Base-by-base conservation (phyloP, 179 eudicot genomes). In the Beta corolliflora region DNA sequence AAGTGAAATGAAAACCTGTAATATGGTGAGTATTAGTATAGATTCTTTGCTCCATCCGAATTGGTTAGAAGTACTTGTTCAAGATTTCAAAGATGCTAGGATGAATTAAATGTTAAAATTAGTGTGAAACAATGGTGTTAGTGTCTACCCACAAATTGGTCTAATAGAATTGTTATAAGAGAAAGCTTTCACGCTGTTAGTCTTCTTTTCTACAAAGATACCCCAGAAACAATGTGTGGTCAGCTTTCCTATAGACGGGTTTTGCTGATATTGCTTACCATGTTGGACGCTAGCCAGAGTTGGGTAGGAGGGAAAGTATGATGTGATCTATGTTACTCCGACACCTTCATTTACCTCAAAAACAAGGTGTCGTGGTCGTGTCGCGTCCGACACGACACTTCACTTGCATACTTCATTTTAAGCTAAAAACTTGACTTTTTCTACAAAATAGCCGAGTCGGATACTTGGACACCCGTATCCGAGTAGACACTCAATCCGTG, bases 221-320 rank as follows among this genome's bases (percentile, higher is more conserved):
- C 18, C 19, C n/a, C 21, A 58, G 13, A 58, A 14, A 58, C 7
- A 4, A 16, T 14, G 53, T 48, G 11, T 48, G 53, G 9, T 48
- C 10, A 48, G 53, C 53, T 48, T 48, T 7, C 53, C 9, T 4
- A 48, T 21, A 11, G 60, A 56, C 1, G 18, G 18, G 19, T 16
- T 56, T 29, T 16, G 15, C 11, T 5, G 15, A 56, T 56, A 56
- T 56, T 67, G 41, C 65, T 9, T 16, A 8, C n/a, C 19, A 18
- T 55, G 55, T 45, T 23, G 76, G 45, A 59, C 3, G 18, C 7
- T 56, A 70, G 64, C 48, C 59, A 9, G 15, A 21, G 55, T 71
- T 23, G 58, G 23, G 76, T 60, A 67, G 68, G 76, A n/a, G 19
- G 72, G 44, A 44, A 69, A 68, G 66, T 58, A 15, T 36, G 45